Percentiles rank a stretch among this genome's conserved stretches.
These are phyloP conservation scores for Dictyostelium brefeldianum DNA, from an alignment of 78 protist species.

Conservation along the genomic window DNA sequence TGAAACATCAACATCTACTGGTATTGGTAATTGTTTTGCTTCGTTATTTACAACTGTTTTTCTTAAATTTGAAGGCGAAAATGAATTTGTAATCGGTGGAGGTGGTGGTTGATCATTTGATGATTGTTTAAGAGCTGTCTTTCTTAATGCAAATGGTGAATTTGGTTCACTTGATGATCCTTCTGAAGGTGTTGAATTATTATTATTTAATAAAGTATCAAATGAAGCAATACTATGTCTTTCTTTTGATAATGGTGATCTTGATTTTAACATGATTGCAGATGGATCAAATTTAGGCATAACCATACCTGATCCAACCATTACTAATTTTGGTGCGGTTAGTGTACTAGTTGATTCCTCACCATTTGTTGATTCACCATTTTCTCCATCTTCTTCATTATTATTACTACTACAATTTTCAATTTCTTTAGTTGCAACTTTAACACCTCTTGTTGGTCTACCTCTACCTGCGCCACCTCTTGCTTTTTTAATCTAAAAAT, in stretches of 20 bases:
- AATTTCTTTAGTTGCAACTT: constrained; percentile 41
- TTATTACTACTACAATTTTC: not conserved
- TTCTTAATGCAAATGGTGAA: constrained; percentile 18
- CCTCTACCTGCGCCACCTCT: constrained; percentile 59
- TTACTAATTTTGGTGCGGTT: constrained; percentile 32
- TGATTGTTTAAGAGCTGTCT: not conserved
- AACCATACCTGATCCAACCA: constrained; percentile 41
- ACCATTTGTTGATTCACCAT: constrained; percentile 5
- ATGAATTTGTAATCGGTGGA: not conserved
- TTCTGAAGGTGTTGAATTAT: not conserved
- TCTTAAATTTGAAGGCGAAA: constrained; percentile 7
- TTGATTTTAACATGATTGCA: constrained; percentile 11
- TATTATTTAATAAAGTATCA: not conserved
- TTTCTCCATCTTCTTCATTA: not conserved
- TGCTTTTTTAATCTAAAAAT: constrained; percentile 44
- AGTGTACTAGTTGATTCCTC: not conserved
- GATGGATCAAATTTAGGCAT: constrained; percentile 79
- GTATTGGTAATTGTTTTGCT: not conserved
- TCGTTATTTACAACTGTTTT: not conserved
- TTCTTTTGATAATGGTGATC: constrained; percentile 38
- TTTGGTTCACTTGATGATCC: not conserved
- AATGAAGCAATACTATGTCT: constrained; percentile 32
- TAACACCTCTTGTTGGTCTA: constrained; percentile 76
- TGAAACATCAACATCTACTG: not conserved
- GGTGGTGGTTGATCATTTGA: not conserved